Evolutionary conservation across 805 yeast genomes (phyloP), one percentile per base, ranked within the genome.

Genomic region (Yarrowia sp.): DNA sequence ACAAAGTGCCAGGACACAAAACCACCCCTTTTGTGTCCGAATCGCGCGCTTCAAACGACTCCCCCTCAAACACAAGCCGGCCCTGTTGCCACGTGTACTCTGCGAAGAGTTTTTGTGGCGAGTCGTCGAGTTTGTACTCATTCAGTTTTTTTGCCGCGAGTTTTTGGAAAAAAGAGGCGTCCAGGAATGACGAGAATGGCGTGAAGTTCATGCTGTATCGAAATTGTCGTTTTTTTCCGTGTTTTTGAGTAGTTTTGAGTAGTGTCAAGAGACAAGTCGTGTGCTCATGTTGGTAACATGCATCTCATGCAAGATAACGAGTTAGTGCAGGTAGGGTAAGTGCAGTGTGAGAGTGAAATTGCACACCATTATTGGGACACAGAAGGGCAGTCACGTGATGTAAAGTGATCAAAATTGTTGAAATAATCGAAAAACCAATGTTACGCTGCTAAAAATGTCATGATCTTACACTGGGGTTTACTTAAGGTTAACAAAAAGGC

Each of bases 131-230:
- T 72, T 88, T 89, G 71, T 85, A 81, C 39, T 86, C 83, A 67
- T 91, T 88, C 51, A 95, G 80, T 72, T 95, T 95, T 69, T 86
- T 74, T 53, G 85, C 83, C 0, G 96, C 82, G 10, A 95, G 80
- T 68, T 83, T 83, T 45, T 88, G 86, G 77, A 93, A 95, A 74
- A 95, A 95, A 0, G 96, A 84, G 0, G 97, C 85, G 71, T 93
- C 98, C 22, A 89, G 86, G 73, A 88, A 89, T 1, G 96, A 87
- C 65, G 83, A 86, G 18, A 86, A 74, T 0, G 89, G 82, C 1
- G 82, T 76, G 69, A 78, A 84, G 63, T 76, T 38, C 61, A 55
- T 55, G 17, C 9, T 9, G 57, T 48, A 41, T 35, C n/a, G n/a
- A n/a, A n/a, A n/a, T n/a, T n/a, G n/a, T n/a, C n/a, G n/a, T n/a